Evolutionary conservation across 2,329 filamentous ascomycete genomes (phyloP).

Genomic region (Aspergillus melleus): DNA sequence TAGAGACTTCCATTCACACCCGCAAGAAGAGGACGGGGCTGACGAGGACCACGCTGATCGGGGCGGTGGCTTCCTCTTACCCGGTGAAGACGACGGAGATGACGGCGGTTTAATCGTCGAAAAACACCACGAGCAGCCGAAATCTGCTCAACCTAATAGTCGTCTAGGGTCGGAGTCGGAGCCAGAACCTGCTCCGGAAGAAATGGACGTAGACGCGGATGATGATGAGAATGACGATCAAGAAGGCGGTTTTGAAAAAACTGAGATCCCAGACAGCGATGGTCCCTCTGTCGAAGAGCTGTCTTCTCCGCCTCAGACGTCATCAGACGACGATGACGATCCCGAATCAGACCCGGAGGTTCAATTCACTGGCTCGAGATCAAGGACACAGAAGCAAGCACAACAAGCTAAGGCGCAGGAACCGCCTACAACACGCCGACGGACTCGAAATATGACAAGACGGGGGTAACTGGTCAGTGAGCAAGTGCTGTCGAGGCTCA

Average conservation of each 20-base stretch:
- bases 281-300: slow-evolving; percentile 10
- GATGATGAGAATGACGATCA: neutral
- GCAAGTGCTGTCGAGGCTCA: too few relatives aligned
- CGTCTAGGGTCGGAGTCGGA: neutral
- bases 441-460: slow-evolving; percentile 19
- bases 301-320: slow-evolving; percentile 10
- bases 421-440: slow-evolving; percentile 23
- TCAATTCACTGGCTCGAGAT: neutral
- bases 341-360: slow-evolving; percentile 10
- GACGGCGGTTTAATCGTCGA: slow-evolving; percentile 34
- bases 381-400: neutral
- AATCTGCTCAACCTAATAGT: neutral
- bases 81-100: slow-evolving; percentile 29
- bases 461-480: neutral
- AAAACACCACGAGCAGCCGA: slow-evolving; percentile 15
- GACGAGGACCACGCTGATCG: slow-evolving; percentile 25
- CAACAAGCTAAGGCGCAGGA: neutral
- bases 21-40: slow-evolving; percentile 11
- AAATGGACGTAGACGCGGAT: neutral
- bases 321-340: neutral
- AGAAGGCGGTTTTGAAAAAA: slow-evolving; percentile 10
- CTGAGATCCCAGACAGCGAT: neutral
- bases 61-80: slow-evolving; percentile 34
- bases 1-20: neutral
- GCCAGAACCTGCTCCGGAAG: neutral